These are phyloP conservation scores for Debaryomycetaceae sp. DNA, from an alignment of 1,139 yeast genomes.

Conservation along the genomic window DNA sequence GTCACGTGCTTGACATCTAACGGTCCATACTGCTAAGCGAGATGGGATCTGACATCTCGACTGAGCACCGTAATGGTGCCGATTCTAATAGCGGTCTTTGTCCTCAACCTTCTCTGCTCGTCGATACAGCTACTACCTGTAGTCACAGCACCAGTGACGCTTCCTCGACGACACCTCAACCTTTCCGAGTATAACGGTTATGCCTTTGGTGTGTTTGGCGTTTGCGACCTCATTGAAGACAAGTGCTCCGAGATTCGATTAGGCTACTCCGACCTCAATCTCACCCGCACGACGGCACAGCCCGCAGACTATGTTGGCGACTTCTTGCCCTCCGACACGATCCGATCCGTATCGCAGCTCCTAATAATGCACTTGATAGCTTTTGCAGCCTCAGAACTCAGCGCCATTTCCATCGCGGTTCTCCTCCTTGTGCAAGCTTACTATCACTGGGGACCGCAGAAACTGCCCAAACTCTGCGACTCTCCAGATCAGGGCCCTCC, in stretches of 20 bases:
- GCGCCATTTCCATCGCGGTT: constrained; percentile 12
- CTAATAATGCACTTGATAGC: constrained; percentile 37
- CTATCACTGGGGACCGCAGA: neutral
- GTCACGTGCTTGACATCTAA: too few relatives aligned
- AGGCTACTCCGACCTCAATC: constrained; percentile 25
- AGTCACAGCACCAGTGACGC: constrained; percentile 33
- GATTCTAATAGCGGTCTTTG: constrained; percentile 7
- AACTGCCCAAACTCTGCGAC: neutral
- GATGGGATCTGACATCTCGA: too few relatives aligned
- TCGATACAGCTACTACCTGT: constrained; percentile 31
- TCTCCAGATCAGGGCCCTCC: neutral
- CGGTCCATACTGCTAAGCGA: too few relatives aligned
- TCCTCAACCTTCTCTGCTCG: constrained; percentile 19
- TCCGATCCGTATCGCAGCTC: constrained; percentile 30
- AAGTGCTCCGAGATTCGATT: constrained; percentile 23
- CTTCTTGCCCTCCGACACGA: constrained; percentile 30
- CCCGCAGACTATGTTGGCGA: constrained; percentile 12
- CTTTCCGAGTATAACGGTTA: constrained; percentile 21
- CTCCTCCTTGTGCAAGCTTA: constrained; percentile 3
- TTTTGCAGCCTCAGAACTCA: constrained; percentile 21
- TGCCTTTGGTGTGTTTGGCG: constrained; percentile 37
- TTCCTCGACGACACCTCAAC: constrained; percentile 12
- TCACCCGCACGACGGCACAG: constrained; percentile 9
- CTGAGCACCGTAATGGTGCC: too few relatives aligned
- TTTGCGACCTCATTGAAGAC: constrained; percentile 19